phyloP scores from a whole-genome alignment of 2,329 filamentous ascomycete species.

The Coniochaeta prunicola region DNA sequence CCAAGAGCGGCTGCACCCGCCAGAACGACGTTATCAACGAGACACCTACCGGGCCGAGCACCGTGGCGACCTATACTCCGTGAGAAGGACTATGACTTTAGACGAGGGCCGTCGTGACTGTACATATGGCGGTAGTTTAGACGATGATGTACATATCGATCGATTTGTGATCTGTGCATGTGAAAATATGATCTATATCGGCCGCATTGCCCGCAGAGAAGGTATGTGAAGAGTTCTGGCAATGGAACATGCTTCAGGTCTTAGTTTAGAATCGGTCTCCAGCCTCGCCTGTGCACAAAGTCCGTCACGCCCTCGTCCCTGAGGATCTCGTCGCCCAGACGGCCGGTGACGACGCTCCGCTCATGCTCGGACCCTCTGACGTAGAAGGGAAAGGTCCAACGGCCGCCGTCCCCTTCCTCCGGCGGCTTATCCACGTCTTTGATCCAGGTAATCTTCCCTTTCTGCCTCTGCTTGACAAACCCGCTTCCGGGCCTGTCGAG shows the following conservation, averaged over 20 bases:
- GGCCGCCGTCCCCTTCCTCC: slow-evolving; percentile 6
- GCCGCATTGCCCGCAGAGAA: too few relatives aligned
- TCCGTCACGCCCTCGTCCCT: slow-evolving; percentile 51
- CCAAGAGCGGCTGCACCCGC: slow-evolving; percentile 25
- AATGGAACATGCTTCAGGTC: too few relatives aligned
- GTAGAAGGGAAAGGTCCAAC: slow-evolving; percentile 49
- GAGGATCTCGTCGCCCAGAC: slow-evolving; percentile 51
- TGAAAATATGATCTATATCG: too few relatives aligned
- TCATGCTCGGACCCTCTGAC: slow-evolving; percentile 55
- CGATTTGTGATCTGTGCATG: background rate
- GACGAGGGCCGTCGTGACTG: background rate
- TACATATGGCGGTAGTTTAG: background rate
- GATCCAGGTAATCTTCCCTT: slow-evolving; percentile 17
- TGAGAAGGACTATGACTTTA: background rate
- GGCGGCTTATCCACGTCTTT: slow-evolving; percentile 8
- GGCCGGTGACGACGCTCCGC: slow-evolving; percentile 59
- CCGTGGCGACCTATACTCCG: slow-evolving; percentile 20
- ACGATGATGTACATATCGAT: background rate
- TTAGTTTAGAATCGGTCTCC: slow-evolving; percentile 40
- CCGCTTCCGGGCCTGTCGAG: slow-evolving; percentile 54
- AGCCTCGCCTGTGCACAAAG: slow-evolving; percentile 52
- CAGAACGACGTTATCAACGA: slow-evolving; percentile 24
- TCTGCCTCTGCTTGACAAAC: slow-evolving; percentile 33
- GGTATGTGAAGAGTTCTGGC: too few relatives aligned
- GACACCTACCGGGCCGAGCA: slow-evolving; percentile 21